Percentiles rank a stretch among this genome's conserved stretches.
Evolutionary conservation across 1,284 basidiomycete species (phyloP).

Genomic region (Cutaneotrichosporon sp.): DNA sequence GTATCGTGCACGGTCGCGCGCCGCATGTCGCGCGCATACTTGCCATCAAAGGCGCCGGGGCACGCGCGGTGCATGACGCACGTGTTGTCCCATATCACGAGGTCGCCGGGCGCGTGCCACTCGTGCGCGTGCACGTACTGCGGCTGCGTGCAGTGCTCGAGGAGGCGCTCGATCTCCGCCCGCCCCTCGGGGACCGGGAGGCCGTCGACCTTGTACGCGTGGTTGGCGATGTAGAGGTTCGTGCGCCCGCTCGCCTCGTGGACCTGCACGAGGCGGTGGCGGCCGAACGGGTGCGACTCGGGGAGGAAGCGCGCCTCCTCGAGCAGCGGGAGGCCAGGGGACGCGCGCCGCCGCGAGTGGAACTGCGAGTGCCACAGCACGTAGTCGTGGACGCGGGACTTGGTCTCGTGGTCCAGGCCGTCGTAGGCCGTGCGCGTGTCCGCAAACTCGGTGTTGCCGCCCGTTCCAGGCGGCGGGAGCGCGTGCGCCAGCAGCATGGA

Average conservation of each 20-base stretch:
- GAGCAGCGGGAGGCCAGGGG: conserved; percentile 25
- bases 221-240: conserved; percentile 35
- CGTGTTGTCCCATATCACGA: conserved; percentile 35
- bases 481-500: conserved; percentile 29
- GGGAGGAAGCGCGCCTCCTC: conserved; percentile 20
- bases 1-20: conserved; percentile 30
- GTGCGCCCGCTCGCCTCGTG: conserved; percentile 27
- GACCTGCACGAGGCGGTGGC: conserved; percentile 32
- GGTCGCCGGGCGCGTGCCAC: conserved; percentile 26
- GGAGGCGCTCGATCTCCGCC: conserved; percentile 23
- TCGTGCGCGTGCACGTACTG: conserved; percentile 23
- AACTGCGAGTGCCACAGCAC: conserved; percentile 33
- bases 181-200: conserved; percentile 26
- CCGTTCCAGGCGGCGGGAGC: conserved; percentile 25
- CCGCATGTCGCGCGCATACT: conserved; percentile 31
- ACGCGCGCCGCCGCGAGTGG: conserved; percentile 28
- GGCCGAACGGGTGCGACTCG: conserved; percentile 26
- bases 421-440: conserved; percentile 29
- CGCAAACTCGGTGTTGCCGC: conserved; percentile 33
- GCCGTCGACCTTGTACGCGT: conserved; percentile 26
- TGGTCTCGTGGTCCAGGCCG: conserved; percentile 26
- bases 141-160: conserved; percentile 26
- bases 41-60: conserved; percentile 27
- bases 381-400: conserved; percentile 37
- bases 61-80: conserved; percentile 30